A percentile compares a stretch with the other conserved stretches of the same genome.
phyloP scores from a whole-genome alignment of 495 filamentous ascomycete genomes.

The Penicillium desertorum region DNA sequence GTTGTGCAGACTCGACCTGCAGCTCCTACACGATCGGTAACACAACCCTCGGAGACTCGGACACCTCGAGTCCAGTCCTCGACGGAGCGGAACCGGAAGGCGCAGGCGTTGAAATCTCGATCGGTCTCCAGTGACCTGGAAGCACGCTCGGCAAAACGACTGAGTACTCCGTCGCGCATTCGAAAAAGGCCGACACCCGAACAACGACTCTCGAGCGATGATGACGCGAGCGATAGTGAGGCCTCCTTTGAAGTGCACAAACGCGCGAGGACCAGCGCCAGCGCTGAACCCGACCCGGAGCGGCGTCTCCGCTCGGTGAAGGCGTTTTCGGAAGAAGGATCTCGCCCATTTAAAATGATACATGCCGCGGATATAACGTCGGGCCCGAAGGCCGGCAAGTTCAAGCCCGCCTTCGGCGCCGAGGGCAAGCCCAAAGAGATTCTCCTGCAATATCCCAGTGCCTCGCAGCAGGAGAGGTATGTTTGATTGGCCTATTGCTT shows the following conservation, averaged over 20 bases:
- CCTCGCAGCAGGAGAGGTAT: constrained; percentile 66
- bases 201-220: constrained; percentile 50
- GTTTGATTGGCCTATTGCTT: constrained; percentile 7
- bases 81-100: constrained; percentile 31
- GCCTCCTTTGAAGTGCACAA: constrained; percentile 49
- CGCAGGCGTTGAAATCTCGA: constrained; percentile 31
- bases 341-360: constrained; percentile 54
- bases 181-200: constrained; percentile 51
- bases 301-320: constrained; percentile 60
- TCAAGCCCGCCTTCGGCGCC: constrained; percentile 46
- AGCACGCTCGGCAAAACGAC: constrained; percentile 35
- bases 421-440: constrained; percentile 53
- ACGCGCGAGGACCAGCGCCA: constrained; percentile 43
- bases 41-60: constrained; percentile 25
- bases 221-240: constrained; percentile 50
- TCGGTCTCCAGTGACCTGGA: constrained; percentile 39
- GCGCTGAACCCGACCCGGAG: constrained; percentile 53
- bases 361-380: constrained; percentile 69
- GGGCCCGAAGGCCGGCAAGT: constrained; percentile 46
- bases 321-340: constrained; percentile 57
- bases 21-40: constrained; percentile 32
- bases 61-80: constrained; percentile 27
- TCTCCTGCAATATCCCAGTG: constrained; percentile 70
- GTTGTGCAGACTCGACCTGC: constrained; percentile 44
- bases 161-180: constrained; percentile 36